These are phyloP conservation scores for Colletotrichum tropicale DNA, from an alignment of 2,329 filamentous ascomycete species.

Conservation along the genomic window DNA sequence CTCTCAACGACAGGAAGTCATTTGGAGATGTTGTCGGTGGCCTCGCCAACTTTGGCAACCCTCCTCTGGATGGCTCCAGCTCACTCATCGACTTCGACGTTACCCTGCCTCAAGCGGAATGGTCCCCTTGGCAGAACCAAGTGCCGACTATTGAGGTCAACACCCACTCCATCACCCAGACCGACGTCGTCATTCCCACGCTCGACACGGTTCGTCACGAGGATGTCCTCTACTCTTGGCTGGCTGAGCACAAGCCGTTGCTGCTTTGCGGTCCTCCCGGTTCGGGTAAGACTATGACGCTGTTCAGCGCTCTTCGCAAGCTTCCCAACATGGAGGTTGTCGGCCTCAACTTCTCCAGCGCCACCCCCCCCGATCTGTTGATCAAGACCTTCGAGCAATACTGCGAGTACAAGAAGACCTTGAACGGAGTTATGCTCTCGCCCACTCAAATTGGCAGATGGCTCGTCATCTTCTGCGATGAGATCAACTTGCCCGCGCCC, in stretches of 20 bases:
- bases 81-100: constrained; percentile 98
- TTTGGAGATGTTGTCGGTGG: constrained; percentile 87
- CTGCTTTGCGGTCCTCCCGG: constrained; percentile 96
- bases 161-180: constrained; percentile 96
- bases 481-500: constrained; percentile 97
- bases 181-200: constrained; percentile 97
- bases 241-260: constrained; percentile 97
- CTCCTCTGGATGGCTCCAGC: constrained; percentile 75
- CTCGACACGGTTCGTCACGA: constrained; percentile 97
- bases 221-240: constrained; percentile 99
- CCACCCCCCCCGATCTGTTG: constrained; percentile 94
- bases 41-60: constrained; percentile 85
- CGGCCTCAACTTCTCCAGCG: constrained; percentile 98
- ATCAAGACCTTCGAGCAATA: constrained; percentile 99
- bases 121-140: constrained; percentile 92
- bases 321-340: constrained; percentile 99
- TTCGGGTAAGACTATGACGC: constrained; percentile 99
- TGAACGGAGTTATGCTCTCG: constrained; percentile 94
- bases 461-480: constrained; percentile 98
- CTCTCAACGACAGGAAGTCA: constrained; percentile 81
- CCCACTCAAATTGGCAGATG: constrained; percentile 96
- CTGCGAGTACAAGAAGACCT: constrained; percentile 98
- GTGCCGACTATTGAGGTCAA: constrained; percentile 96
- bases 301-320: constrained; percentile 97
- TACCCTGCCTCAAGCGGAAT: constrained; percentile 82